phyloP scores from a whole-genome alignment of 257 asterid species.

The Euphrasia confusa region DNA sequence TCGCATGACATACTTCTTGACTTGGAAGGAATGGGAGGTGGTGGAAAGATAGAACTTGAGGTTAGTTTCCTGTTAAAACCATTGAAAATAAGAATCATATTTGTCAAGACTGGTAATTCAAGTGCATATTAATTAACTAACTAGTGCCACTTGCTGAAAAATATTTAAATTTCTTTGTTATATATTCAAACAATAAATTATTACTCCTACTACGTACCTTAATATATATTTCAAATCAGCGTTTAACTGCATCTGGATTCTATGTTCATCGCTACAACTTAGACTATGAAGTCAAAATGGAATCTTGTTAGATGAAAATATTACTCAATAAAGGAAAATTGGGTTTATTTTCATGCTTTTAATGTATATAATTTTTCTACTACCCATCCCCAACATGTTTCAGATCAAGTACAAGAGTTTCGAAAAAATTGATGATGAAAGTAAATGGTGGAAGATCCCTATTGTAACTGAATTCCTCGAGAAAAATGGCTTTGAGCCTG shows the following conservation, averaged over 20 bases:
- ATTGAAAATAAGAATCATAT: constrained; percentile 11
- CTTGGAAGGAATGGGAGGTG: constrained; percentile 99
- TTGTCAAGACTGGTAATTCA: background rate
- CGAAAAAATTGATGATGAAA: constrained; percentile 77
- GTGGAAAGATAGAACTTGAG: constrained; percentile 92
- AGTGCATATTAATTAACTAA: constrained; percentile 1
- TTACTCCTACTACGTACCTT: background rate
- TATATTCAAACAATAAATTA: constrained; percentile 4
- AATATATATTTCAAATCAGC: background rate
- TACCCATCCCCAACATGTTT: constrained; percentile 22
- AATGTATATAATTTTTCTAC: background rate
- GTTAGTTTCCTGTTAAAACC: constrained; percentile 37
- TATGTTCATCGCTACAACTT: background rate
- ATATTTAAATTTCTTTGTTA: background rate
- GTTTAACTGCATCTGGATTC: background rate
- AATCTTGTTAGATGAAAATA: constrained; percentile 6
- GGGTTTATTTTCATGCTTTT: constrained; percentile 3
- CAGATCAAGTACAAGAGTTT: constrained; percentile 92
- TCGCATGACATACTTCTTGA: constrained; percentile 70
- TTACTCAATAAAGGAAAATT: constrained; percentile 7
- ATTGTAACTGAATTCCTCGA: constrained; percentile 69
- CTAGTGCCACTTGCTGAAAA: background rate
- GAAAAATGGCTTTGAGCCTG: constrained; percentile 72
- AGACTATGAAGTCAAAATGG: background rate
- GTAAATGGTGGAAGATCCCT: constrained; percentile 94